Evolutionary conservation across 1,284 basidiomycete species (phyloP).

Genomic region (Albatrellus sp.): DNA sequence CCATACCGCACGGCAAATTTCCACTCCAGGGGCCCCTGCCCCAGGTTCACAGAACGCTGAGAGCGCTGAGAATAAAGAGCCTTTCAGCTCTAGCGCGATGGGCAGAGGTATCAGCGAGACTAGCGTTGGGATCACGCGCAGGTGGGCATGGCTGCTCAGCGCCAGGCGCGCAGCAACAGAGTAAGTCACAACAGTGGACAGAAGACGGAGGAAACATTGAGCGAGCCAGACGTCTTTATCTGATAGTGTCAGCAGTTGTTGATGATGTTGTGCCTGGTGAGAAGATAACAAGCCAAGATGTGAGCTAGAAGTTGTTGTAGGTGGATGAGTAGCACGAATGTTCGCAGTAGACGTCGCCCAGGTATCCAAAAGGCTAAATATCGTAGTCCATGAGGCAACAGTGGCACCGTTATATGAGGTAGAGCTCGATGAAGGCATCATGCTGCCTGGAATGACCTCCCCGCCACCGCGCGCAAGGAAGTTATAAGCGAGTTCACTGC

Average conservation of each 20-base stretch:
- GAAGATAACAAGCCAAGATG: slow-evolving; percentile 23
- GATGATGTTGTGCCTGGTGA: slow-evolving; percentile 18
- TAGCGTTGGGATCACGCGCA: slow-evolving; percentile 69
- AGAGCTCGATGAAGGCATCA: slow-evolving; percentile 17
- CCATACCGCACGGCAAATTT: slow-evolving; percentile 79
- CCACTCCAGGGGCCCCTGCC: slow-evolving; percentile 59
- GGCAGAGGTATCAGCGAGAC: slow-evolving; percentile 71
- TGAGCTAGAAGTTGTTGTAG: slow-evolving; percentile 14
- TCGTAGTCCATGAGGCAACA: slow-evolving; percentile 32
- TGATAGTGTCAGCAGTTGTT: slow-evolving; percentile 27
- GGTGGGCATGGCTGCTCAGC: slow-evolving; percentile 67
- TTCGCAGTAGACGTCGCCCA: slow-evolving; percentile 27
- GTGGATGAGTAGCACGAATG: slow-evolving; percentile 17
- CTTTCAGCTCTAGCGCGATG: slow-evolving; percentile 86
- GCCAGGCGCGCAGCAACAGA: slow-evolving; percentile 74
- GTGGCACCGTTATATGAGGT: slow-evolving; percentile 19
- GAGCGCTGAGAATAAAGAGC: slow-evolving; percentile 73
- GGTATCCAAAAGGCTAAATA: slow-evolving; percentile 43
- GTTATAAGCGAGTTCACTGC: slow-evolving; percentile 77
- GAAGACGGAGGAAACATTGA: slow-evolving; percentile 70
- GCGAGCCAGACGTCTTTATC: slow-evolving; percentile 74
- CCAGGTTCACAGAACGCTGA: slow-evolving; percentile 77
- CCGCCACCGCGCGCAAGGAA: slow-evolving; percentile 62
- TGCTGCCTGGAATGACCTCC: slow-evolving; percentile 48
- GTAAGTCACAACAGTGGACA: slow-evolving; percentile 69